These are phyloP conservation scores for Plantago rigida DNA, from an alignment of 305 asterid genomes.

Conservation along the genomic window DNA sequence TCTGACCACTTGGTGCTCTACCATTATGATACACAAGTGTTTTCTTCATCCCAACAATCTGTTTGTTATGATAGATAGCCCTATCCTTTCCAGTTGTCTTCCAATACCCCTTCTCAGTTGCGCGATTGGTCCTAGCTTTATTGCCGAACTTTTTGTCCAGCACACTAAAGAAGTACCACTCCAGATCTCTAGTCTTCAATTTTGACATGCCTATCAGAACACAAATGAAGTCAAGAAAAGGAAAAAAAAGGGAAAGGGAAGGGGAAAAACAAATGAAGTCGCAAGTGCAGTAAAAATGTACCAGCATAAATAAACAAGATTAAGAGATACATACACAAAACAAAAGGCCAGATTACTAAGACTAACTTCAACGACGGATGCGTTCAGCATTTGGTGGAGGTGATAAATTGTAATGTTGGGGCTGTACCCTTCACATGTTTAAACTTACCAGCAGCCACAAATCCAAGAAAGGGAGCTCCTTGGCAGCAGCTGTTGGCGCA, in stretches of 20 bases:
- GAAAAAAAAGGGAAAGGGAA: background rate
- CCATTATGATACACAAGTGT: conserved; percentile 87
- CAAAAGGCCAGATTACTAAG: too few species aligned
- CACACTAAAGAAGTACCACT: conserved; percentile 90
- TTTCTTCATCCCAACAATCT: conserved; percentile 88
- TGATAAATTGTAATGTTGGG: too few species aligned
- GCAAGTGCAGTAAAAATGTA: background rate
- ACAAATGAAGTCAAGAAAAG: background rate
- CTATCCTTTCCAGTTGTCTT: conserved; percentile 98
- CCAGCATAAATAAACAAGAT: too few species aligned
- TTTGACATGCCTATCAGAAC: conserved; percentile 49
- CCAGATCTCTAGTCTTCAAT: conserved; percentile 73
- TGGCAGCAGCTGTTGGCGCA: too few species aligned
- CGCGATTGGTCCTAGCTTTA: conserved; percentile 83
- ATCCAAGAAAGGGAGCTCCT: too few species aligned
- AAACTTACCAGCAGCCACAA: too few species aligned
- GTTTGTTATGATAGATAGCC: conserved; percentile 57
- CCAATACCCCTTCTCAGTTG: conserved; percentile 91
- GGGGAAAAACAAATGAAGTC: background rate
- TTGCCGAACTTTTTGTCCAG: conserved; percentile 91
- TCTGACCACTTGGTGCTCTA: conserved; percentile 88
- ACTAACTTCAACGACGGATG: too few species aligned
- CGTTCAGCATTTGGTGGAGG: too few species aligned
- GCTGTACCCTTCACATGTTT: too few species aligned
- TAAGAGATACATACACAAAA: too few species aligned